A percentile compares a stretch with the other conserved stretches of the same genome.
Evolutionary conservation across 2,329 filamentous ascomycete genomes (phyloP).

Genomic region (Ophiostoma sp.): DNA sequence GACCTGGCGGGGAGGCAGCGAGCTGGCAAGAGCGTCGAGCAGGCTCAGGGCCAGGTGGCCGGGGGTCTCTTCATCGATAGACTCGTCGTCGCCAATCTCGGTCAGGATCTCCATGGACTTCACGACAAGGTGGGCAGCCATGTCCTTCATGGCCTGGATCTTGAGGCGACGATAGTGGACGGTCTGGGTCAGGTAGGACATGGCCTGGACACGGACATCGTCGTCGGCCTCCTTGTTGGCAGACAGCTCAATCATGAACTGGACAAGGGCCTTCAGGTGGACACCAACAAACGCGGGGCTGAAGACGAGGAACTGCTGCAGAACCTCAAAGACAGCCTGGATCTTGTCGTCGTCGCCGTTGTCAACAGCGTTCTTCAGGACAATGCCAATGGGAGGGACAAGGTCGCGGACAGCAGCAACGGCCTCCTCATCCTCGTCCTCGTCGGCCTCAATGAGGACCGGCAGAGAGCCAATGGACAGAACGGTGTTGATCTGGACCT

Average conservation of each 20-base stretch:
- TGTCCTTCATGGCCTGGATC: conserved; percentile 80
- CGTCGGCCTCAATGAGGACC: conserved; percentile 83
- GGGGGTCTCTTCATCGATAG: conserved; percentile 84
- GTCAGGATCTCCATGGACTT: conserved; percentile 87
- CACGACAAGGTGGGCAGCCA: conserved; percentile 83
- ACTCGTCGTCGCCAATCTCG: conserved; percentile 77
- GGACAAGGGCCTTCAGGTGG: conserved; percentile 86
- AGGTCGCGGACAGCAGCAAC: conserved; percentile 75
- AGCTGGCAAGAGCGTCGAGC: conserved; percentile 84
- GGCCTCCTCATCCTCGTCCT: conserved; percentile 76
- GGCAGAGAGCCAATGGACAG: conserved; percentile 85
- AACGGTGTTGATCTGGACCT: conserved; percentile 93
- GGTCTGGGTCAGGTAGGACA: conserved; percentile 91
- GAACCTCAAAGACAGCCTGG: conserved; percentile 91
- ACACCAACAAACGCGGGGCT: conserved; percentile 79
- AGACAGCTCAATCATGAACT: conserved; percentile 90
- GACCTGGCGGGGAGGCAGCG: conserved; percentile 88
- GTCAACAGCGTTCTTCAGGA: conserved; percentile 81
- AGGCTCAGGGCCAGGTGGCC: conserved; percentile 81
- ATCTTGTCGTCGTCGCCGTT: conserved; percentile 81
- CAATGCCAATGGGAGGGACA: conserved; percentile 83
- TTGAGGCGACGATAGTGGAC: conserved; percentile 93
- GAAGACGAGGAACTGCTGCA: conserved; percentile 90
- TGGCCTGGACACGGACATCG: conserved; percentile 83
- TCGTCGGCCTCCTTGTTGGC: conserved; percentile 75